phyloP scores from a whole-genome alignment of 805 yeast genomes.

The Saccharomyces kudriavzevii region DNA sequence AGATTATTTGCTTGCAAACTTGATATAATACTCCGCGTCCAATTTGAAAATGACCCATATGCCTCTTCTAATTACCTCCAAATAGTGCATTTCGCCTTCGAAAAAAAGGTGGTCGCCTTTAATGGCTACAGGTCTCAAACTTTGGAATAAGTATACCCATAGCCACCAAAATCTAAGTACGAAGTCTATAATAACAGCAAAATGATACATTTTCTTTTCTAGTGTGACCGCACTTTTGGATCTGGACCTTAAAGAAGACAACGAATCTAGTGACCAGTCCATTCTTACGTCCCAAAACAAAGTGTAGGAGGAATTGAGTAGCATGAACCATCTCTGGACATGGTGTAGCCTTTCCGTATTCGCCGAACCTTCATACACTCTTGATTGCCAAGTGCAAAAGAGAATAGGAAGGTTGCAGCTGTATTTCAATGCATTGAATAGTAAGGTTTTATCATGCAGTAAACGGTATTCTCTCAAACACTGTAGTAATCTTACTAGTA shows the following conservation, averaged over 20 bases:
- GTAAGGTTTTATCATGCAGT: conserved; percentile 40
- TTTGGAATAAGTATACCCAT: conserved; percentile 35
- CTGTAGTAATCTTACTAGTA: conserved; percentile 70
- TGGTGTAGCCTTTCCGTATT: neutral
- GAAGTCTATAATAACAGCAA: conserved; percentile 55
- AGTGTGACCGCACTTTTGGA: conserved; percentile 9
- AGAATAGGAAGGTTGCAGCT: conserved; percentile 52
- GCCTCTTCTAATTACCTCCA: conserved; percentile 80
- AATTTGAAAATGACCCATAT: conserved; percentile 81
- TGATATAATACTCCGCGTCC: conserved; percentile 56
- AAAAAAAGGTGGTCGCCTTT: conserved; percentile 55
- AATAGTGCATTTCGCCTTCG: conserved; percentile 43
- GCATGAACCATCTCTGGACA: conserved; percentile 34
- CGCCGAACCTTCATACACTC: conserved; percentile 6
- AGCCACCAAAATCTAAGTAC: conserved; percentile 72
- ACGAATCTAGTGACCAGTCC: conserved; percentile 76
- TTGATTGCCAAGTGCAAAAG: conserved; percentile 27
- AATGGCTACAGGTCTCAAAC: conserved; percentile 17
- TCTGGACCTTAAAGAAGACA: conserved; percentile 24
- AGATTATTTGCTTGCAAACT: neutral
- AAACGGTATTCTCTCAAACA: conserved; percentile 62
- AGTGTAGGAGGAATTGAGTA: conserved; percentile 67
- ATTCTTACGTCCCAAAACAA: conserved; percentile 81
- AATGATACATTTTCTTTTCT: conserved; percentile 38
- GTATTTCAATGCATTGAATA: conserved; percentile 72